phyloP scores from a whole-genome alignment of 345 rosid species.

The Citropsis articulata region DNA sequence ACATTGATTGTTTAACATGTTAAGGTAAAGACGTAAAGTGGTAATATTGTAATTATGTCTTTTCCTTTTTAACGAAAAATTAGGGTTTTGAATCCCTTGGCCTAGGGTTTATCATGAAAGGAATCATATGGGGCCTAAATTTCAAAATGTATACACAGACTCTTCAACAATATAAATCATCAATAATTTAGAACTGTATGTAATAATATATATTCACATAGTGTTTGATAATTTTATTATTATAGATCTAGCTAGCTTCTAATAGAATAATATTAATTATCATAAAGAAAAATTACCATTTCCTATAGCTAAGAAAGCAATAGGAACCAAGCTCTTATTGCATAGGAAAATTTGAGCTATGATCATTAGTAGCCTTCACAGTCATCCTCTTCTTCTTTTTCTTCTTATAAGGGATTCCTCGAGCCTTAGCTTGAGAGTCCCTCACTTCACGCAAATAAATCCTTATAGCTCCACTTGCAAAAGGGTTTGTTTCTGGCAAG shows the following conservation, averaged over 20 bases:
- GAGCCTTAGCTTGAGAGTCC: conserved; percentile 78
- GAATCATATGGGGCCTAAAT: conserved; percentile 4
- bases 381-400: conserved; percentile 69
- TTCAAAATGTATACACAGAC: not conserved
- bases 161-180: not conserved
- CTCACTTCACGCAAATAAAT: conserved; percentile 76
- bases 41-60: conserved; percentile 9
- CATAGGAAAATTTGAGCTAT: conserved; percentile 37
- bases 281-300: conserved; percentile 20
- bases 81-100: conserved; percentile 43
- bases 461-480: conserved; percentile 68
- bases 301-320: conserved; percentile 11
- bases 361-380: conserved; percentile 28
- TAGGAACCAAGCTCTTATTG: conserved; percentile 31
- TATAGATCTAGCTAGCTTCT: conserved; percentile 1
- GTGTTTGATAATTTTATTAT: not conserved
- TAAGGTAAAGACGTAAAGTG: conserved; percentile 34
- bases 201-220: too few relatives aligned
- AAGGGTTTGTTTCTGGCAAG: conserved; percentile 76
- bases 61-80: conserved; percentile 21
- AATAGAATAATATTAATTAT: not conserved
- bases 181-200: too few relatives aligned
- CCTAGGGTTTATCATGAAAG: conserved; percentile 34
- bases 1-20: conserved; percentile 12
- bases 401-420: conserved; percentile 90